Evolutionary conservation across 2,329 filamentous ascomycete species (phyloP).

Genomic region (Claviceps africana): DNA sequence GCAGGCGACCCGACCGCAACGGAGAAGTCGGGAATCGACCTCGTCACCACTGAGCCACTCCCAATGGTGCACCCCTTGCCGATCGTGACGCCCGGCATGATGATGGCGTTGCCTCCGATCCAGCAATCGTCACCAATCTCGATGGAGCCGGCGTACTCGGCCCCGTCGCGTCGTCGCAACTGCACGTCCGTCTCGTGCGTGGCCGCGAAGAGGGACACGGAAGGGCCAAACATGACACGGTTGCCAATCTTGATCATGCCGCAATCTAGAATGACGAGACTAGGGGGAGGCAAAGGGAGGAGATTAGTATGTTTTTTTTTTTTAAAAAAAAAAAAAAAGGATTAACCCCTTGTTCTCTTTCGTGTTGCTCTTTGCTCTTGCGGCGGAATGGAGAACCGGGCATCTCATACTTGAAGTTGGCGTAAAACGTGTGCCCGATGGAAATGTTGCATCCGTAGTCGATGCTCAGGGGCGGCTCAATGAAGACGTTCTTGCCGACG

Average conservation of each 20-base stretch:
- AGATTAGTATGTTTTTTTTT: not conserved
- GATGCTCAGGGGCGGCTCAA: slow-evolving; percentile 47
- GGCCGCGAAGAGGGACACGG: slow-evolving; percentile 55
- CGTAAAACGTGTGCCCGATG: slow-evolving; percentile 49
- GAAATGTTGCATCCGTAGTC: slow-evolving; percentile 55
- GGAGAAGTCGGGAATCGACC: slow-evolving; percentile 31
- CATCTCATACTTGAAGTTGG: slow-evolving; percentile 29
- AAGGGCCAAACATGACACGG: slow-evolving; percentile 57
- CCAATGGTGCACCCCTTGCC: slow-evolving; percentile 37
- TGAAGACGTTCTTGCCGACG: slow-evolving; percentile 36
- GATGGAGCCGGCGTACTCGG: slow-evolving; percentile 33
- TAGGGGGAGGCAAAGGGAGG: slow-evolving; percentile 7
- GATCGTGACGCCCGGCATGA: slow-evolving; percentile 39
- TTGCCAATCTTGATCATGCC: slow-evolving; percentile 55
- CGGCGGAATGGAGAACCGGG: not conserved
- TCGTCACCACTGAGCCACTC: slow-evolving; percentile 36
- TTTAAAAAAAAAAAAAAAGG: not conserved
- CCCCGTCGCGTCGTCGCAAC: slow-evolving; percentile 29
- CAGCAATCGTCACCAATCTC: slow-evolving; percentile 40
- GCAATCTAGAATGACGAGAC: slow-evolving; percentile 56
- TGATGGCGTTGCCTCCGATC: slow-evolving; percentile 35
- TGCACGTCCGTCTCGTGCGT: slow-evolving; percentile 55
- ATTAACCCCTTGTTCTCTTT: not conserved
- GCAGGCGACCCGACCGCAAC: slow-evolving; percentile 36
- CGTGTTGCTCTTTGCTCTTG: not conserved